Base-by-base conservation (phyloP, 108 stramenopile genomes). In the Cyclostephanos invisitatus region DNA sequence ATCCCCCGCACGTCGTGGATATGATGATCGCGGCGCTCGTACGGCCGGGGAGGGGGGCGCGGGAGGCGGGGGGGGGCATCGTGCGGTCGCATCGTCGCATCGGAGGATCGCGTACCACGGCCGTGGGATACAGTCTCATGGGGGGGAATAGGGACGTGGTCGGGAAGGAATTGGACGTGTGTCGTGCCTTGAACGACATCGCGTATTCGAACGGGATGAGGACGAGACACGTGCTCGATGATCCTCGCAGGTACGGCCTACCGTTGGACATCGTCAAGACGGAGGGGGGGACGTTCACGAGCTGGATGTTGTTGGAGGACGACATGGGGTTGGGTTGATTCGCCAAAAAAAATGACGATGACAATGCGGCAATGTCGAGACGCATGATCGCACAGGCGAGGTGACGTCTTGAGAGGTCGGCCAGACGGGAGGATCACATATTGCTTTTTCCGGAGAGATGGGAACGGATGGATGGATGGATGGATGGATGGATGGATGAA, bases 1-100 rank as follows among this genome's bases (percentile, higher is more conserved):
- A 57, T 47, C 63, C 59, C 15, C 84, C 81, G n/a, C 73, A 72
- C 18, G 75, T 85, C 32, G 47, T 82, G 24, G 77, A 69, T 5
- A 85, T 85, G 84, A 62, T 85, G 62, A 51, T 73, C 20, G 77
- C 84, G 42, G 84, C 84, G 18, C 53, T 85, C 28, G 14, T 84
- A 42, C 65, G 38, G 32, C 50, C 46, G 18, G 20, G 65, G 47
- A 38, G 7, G 2, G 20, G 18, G 8, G 21, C 22, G 28, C 28
- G 9, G 1, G 14, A 8, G 7, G 40, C 40, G 40, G 8, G 40
- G 40, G 40, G 5, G 36, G 36, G 7, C 10, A 11, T 8, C 10
- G 40, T 1, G 40, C 40, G 40, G 7, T 8, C 12, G 40, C 40
- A 0, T 46, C 40, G 7, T 8, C 40, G 40, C 40, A 8, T 3